Evolutionary conservation across 345 rosid species (phyloP), one percentile per base, ranked within the genome.

Genomic region (Turnera subulata): DNA sequence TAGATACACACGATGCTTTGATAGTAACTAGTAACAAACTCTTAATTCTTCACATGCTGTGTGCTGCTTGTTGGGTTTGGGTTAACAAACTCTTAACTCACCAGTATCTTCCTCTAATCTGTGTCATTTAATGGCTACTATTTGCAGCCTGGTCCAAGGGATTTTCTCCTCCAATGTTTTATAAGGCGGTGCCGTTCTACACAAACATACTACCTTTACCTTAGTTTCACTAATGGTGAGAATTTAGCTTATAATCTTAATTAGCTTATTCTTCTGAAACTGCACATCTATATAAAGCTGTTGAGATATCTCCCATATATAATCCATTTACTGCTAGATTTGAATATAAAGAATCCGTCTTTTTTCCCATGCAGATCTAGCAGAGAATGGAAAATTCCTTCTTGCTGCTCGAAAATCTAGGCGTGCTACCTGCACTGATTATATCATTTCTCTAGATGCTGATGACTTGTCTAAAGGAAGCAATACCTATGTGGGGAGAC

Each of bases 81-180:
- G n/a, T n/a, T n/a, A n/a, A n/a, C n/a, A n/a, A n/a, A n/a, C n/a
- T n/a, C n/a, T n/a, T n/a, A n/a, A n/a, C n/a, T n/a, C n/a, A n/a
- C n/a, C n/a, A n/a, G n/a, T n/a, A 59, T 43, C 55, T 49, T 29
- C 19, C 23, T 35, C 16, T 13, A 13, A 61, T 49, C 33, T 12
- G 11, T 47, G n/a, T 53, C 15, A 43, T 60, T 52, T 9, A 21
- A 11, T 54, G 26, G 40, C 45, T 39, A 14, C 56, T 62, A 5
- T 64, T 47, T 72, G 49, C 50, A 65, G 47, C 65, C 68, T 72
- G 74, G 74, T 47, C 69, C 74, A 21, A 63, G 74, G 69, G 74
- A 70, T 47, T 24, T 22, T 21, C 69, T 59, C 26, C 61, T 70
- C 18, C 69, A 59, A 25, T 70, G 74, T 69, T 70, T 70, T 50